Conservation (phyloP, 805 yeast species). For the Metschnikowia aberdeeniae region DNA sequence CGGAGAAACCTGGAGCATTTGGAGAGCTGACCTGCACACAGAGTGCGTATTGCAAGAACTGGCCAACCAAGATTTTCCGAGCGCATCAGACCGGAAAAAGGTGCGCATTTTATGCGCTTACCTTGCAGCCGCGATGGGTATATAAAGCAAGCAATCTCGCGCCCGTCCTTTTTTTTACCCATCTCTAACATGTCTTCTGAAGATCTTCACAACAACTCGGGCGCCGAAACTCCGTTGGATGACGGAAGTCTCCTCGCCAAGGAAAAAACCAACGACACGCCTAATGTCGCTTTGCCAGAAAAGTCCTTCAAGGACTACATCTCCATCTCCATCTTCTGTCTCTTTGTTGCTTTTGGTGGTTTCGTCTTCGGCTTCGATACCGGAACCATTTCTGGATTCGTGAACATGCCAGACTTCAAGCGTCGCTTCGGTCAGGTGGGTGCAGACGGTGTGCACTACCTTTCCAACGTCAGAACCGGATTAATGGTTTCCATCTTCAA, state of each 20-base stretch:
- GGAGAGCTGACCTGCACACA: slow-evolving; percentile 6
- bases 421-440: slow-evolving; percentile 48
- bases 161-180: slow-evolving; percentile 3
- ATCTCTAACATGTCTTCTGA: slow-evolving; percentile 21
- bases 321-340: slow-evolving; percentile 45
- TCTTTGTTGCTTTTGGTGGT: slow-evolving; percentile 67
- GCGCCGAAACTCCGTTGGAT: slow-evolving; percentile 31
- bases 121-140: background rate
- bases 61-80: slow-evolving; percentile 11
- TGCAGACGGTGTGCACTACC: slow-evolving; percentile 34
- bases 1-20: slow-evolving; percentile 21
- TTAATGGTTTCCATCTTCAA: slow-evolving; percentile 54
- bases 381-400: slow-evolving; percentile 71
- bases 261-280: slow-evolving; percentile 14
- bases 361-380: slow-evolving; percentile 76
- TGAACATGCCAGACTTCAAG: slow-evolving; percentile 54
- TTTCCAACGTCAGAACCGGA: slow-evolving; percentile 48
- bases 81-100: slow-evolving; percentile 5
- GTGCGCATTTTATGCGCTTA: slow-evolving; percentile 2
- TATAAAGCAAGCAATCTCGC: slow-evolving; percentile 8
- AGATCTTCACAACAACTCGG: slow-evolving; percentile 21
- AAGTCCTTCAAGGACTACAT: slow-evolving; percentile 34
- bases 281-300: slow-evolving; percentile 22
- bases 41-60: slow-evolving; percentile 8
- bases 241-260: slow-evolving; percentile 21